Percentiles rank a stretch among this genome's conserved stretches.
Conservation (phyloP, 495 filamentous ascomycete genomes). For the Penicillium cosmopolitanum region DNA sequence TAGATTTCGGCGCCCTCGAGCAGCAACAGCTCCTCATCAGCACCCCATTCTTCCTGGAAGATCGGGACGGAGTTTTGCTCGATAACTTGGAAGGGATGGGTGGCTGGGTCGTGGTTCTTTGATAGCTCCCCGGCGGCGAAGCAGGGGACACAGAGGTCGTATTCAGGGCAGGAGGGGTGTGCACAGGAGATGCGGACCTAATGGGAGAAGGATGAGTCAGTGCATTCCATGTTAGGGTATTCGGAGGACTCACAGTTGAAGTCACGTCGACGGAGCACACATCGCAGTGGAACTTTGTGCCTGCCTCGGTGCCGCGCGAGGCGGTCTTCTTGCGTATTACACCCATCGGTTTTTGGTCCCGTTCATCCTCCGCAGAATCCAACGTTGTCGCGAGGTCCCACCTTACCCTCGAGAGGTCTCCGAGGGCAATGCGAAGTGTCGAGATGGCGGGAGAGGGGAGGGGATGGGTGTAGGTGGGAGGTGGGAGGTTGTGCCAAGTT, state of each 20-base stretch:
- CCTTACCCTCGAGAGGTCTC: conserved; percentile 36
- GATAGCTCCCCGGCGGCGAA: conserved; percentile 80
- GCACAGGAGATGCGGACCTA: conserved; percentile 96
- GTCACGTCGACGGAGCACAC: conserved; percentile 95
- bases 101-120: conserved; percentile 78
- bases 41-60: conserved; percentile 93
- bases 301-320: conserved; percentile 84
- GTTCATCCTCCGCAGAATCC: conserved; percentile 49
- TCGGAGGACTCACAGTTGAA: conserved; percentile 67
- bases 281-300: conserved; percentile 94
- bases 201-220: conserved; percentile 1
- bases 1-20: conserved; percentile 98
- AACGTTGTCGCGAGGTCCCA: conserved; percentile 37
- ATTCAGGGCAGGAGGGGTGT: conserved; percentile 80
- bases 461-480: conserved; percentile 9
- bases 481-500: conserved; percentile 14
- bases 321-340: conserved; percentile 96
- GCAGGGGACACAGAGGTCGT: conserved; percentile 95
- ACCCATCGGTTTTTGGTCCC: conserved; percentile 66
- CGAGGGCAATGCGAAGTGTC: conserved; percentile 32
- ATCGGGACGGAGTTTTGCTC: conserved; percentile 98
- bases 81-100: conserved; percentile 89
- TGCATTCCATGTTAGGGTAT: conserved; percentile 17
- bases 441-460: conserved; percentile 13
- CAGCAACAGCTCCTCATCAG: conserved; percentile 91